Percentiles rank a stretch among this genome's conserved stretches.
These are phyloP conservation scores for Luzula sylvatica DNA, from an alignment of 176 grass and related monocot genomes.

Conservation along the genomic window DNA sequence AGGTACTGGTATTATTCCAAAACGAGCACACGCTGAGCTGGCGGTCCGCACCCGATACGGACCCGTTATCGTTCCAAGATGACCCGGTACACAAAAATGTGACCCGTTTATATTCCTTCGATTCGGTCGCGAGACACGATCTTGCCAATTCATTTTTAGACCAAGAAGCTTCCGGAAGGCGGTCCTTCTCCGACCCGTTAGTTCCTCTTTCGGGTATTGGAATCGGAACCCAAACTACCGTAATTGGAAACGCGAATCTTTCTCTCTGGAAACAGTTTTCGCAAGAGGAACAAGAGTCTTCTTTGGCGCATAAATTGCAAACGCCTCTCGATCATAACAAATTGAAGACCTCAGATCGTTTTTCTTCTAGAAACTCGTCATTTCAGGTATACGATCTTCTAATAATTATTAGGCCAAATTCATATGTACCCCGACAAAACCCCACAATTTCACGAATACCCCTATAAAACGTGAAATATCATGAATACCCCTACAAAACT, in stretches of 20 bases:
- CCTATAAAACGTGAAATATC: too few relatives aligned
- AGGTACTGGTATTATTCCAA: conserved; percentile 35
- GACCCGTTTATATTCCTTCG: conserved; percentile 38
- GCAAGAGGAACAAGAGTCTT: conserved; percentile 65
- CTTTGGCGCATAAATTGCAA: conserved; percentile 67
- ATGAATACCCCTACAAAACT: too few relatives aligned
- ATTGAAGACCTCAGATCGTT: conserved; percentile 31
- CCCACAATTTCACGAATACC: too few relatives aligned
- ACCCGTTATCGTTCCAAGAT: conserved; percentile 51
- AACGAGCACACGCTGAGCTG: conserved; percentile 80
- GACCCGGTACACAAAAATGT: conserved; percentile 37
- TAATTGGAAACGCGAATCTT: conserved; percentile 30
- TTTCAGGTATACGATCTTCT: conserved; percentile 13
- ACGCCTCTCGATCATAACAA: conserved; percentile 69
- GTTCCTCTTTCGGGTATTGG: neutral
- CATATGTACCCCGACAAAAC: too few relatives aligned
- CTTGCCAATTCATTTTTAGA: conserved; percentile 53
- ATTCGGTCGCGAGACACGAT: conserved; percentile 42
- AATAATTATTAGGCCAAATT: neutral
- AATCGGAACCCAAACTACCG: too few relatives aligned
- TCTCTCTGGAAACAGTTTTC: conserved; percentile 64
- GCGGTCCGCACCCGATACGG: conserved; percentile 71
- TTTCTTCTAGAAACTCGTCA: neutral
- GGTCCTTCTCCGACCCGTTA: conserved; percentile 55
- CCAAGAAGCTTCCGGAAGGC: conserved; percentile 47